Base-by-base conservation (phyloP, 176 grass and related monocot species). In the Cenchrus americanus region DNA sequence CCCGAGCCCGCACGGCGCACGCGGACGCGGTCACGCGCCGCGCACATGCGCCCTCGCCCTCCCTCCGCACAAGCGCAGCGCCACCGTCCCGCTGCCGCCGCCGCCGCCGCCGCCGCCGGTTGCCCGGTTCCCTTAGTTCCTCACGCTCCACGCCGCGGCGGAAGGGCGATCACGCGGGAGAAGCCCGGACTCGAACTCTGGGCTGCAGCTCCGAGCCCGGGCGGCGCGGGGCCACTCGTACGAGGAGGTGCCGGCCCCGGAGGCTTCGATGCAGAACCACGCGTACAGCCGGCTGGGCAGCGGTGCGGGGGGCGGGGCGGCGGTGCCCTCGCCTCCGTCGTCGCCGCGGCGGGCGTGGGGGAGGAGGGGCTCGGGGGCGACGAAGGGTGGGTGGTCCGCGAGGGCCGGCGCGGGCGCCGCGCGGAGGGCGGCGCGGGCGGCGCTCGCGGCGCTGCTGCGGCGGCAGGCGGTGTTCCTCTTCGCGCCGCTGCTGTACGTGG, bases 381-480 rank as follows among this genome's bases (percentile, higher is more conserved):
- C 90, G 87, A 75, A 64, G 10, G 75, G 69, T 2, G 43, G 43
- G 43, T 60, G 46, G 13, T 21, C 9, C 41, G 73, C 26, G 55
- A 64, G 46, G 80, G 64, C 77, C 18, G 49, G 53, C 21, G 44
- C 30, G 7, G 69, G 84, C 65, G 24, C 80, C 19, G 42, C 47
- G 65, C 82, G 87, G 85, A 82, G 96, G 79, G 80, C 86, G 44
- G 85, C 87, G 78, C 77, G 83, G 59, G 84, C 21, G 69, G 51
- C 94, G n/a, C 91, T 94, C 1, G 87, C 87, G 26, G 59, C 92
- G 70, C 81, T 99, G 66, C 91, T 99, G 43, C 90, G 97, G 59
- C 80, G 93, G 55, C 97, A 99, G 86, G 97, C 89, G 11, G 93
- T 99, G 75, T 94, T 99, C 90, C 93, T 99, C 66, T 99, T 99